Base-by-base conservation (phyloP, 78 protist genomes). In the Pelomyxa schiedti region DNA sequence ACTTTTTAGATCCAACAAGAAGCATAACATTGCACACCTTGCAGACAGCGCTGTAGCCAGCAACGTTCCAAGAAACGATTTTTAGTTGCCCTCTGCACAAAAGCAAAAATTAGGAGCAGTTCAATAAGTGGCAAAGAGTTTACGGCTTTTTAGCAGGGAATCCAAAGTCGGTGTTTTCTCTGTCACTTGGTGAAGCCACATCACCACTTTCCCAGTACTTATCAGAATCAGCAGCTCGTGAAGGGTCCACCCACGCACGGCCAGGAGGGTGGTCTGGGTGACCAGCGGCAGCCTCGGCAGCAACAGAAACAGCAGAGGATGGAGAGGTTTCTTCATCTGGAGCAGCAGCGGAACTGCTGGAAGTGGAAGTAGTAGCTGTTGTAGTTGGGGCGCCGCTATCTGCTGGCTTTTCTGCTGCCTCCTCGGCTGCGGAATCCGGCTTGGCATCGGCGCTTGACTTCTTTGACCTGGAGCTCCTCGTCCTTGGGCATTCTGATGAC, bases 21-120 rank as follows among this genome's bases (percentile, higher is more conserved):
- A 76, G 8, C 39, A 5, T 2, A 42, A 1, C 37, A 28, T n/a
- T 36, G 88, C 72, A n/a, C n/a, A n/a, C n/a, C n/a, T n/a, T n/a
- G n/a, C n/a, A n/a, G n/a, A n/a, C n/a, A n/a, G n/a, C n/a, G 26
- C 38, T 67, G 71, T 66, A 72, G 8, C 89, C 81, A 29, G 89
- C 89, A 3, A 85, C 89, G 66, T 85, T 85, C 79, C 78, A 85
- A 1, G 74, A 42, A 6, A 85, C 74, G 37, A 85, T 63, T 43
- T 85, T 85, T 16, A 84, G 4, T 41, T 26, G 22, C 39, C 8
- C 67, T n/a, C 53, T 75, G 84, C 8, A 70, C 41, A n/a, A 30
- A 70, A 7, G 4, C 8, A 35, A 70, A 4, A 30, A 35, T 70
- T 6, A 53, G 7, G 7, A 70, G 7, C 37, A 4, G 63, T 4